Evolutionary conservation across 257 asterid genomes (phyloP), one percentile per base, ranked within the genome.

Genomic region (Petunia secreta): DNA sequence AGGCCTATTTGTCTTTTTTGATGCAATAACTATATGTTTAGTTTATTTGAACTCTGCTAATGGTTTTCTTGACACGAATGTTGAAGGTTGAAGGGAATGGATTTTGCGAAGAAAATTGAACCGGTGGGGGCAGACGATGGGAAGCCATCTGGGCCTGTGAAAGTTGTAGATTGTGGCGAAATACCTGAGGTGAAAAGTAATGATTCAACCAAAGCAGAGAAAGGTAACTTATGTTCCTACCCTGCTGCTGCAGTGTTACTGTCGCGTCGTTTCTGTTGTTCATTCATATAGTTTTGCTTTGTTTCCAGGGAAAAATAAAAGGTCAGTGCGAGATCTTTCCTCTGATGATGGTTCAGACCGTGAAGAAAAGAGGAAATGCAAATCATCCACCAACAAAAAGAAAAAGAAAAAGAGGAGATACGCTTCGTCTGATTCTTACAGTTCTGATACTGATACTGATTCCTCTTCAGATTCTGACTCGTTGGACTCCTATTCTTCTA

Each of bases 131-230:
- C 96, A n/a, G 81, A 91, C 78, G 91, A 89, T 84, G 98, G 97
- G 76, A 86, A 58, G 75, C 88, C 94, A 15, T 63, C 86, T 58
- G 92, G 89, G 76, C 55, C 82, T 82, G 96, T 94, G 68, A 91
- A 88, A 87, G 86, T 93, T 82, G 82, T 88, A 52, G 92, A 93
- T 84, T 93, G 94, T 82, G 98, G 98, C 40, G 98, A 93, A 79
- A 83, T 67, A 25, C 83, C 90, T 11, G 86, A 86, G 80, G 66
- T 52, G 75, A 88, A 86, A 75, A 60, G 2, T 52, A 81, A 65
- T 74, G 86, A 77, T 50, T 64, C 59, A 55, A 86, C 60, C 74
- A 91, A 60, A 80, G 85, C 86, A 73, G 91, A 80, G 80, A 91
- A 87, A 93, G 98, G 98, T 94, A 85, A 36, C 75, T 36, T 0